Conservation (phyloP, 225 moss, liverwort and hornwort genomes). For the Pseudoscleropodium purum region DNA sequence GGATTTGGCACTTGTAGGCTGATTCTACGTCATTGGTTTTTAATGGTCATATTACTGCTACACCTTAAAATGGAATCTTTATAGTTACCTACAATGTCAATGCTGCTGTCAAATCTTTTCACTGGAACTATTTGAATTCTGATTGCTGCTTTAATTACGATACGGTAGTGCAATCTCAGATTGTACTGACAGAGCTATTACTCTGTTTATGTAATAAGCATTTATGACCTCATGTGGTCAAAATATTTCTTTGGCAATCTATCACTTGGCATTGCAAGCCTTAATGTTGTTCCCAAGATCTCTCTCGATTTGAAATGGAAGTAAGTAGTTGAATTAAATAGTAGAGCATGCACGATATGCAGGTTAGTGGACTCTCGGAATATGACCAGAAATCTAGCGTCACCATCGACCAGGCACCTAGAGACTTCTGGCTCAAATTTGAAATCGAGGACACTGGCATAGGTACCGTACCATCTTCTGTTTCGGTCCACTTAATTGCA, state of each 20-base stretch:
- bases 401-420: background rate
- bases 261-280: background rate
- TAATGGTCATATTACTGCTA: background rate
- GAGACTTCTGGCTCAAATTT: slow-evolving; percentile 41
- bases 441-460: slow-evolving; percentile 57
- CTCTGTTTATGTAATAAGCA: background rate
- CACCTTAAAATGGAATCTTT: background rate
- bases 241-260: background rate
- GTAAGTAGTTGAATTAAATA: background rate
- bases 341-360: background rate
- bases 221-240: background rate
- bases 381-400: background rate
- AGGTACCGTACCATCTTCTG: slow-evolving; percentile 25
- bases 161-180: background rate
- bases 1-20: background rate
- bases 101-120: background rate
- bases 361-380: slow-evolving; percentile 10
- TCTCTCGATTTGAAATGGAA: background rate
- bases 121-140: background rate
- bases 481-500: background rate
- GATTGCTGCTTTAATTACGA: background rate
- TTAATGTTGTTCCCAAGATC: background rate
- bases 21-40: background rate
- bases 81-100: background rate
- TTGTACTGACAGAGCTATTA: background rate